These are phyloP conservation scores for Zygotorulaspora florentina DNA, from an alignment of 805 yeast genomes.

Conservation along the genomic window DNA sequence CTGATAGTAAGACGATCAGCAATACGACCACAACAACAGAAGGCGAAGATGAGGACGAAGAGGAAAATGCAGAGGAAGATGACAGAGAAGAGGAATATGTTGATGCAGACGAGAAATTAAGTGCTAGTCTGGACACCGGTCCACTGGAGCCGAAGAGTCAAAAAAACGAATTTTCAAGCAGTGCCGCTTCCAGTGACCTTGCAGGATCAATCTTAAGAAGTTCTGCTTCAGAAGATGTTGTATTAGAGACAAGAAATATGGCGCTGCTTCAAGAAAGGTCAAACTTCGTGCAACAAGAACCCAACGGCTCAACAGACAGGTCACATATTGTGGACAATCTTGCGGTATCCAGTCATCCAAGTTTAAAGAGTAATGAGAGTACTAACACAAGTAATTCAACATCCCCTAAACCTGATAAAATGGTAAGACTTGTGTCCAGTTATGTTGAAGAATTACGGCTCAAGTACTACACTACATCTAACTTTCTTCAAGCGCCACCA, in stretches of 20 bases:
- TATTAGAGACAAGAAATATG: too few species aligned
- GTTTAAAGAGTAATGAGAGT: conserved; percentile 10
- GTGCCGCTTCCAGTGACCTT: too few species aligned
- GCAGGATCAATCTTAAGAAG: too few species aligned
- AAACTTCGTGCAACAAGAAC: neutral
- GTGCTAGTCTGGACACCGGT: too few species aligned
- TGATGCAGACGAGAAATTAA: too few species aligned
- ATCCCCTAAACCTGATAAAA: conserved; percentile 20
- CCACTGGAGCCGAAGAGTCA: too few species aligned
- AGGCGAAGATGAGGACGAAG: conserved; percentile 7
- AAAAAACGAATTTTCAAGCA: too few species aligned
- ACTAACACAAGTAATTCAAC: conserved; percentile 7
- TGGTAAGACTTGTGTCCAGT: conserved; percentile 30
- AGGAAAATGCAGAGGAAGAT: too few species aligned
- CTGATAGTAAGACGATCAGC: conserved; percentile 14
- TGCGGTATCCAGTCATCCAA: conserved; percentile 3
- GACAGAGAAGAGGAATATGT: too few species aligned
- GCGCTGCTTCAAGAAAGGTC: too few species aligned
- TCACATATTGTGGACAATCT: neutral
- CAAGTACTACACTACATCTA: conserved; percentile 32
- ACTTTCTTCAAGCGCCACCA: conserved; percentile 36
- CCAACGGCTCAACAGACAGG: neutral
- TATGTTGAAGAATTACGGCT: conserved; percentile 34
- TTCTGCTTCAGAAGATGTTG: too few species aligned
- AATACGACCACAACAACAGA: conserved; percentile 3